Conservation (phyloP, 345 rosid species). For the Lepidium sativum region DNA sequence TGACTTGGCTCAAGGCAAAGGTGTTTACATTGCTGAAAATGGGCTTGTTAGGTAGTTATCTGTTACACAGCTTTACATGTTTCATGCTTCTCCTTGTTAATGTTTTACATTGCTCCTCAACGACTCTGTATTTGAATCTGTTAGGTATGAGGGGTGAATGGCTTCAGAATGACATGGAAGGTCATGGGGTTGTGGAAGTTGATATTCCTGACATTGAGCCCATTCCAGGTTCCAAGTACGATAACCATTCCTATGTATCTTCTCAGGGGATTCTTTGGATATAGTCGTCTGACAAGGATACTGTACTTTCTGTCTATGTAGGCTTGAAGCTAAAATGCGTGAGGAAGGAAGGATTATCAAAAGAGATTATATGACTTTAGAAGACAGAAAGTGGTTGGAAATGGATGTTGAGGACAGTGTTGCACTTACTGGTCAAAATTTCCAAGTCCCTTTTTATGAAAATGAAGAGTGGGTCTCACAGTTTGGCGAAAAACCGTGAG, state of each 20-base stretch:
- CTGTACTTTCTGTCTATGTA: conserved; percentile 19
- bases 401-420: conserved; percentile 86
- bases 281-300: background rate
- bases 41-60: conserved; percentile 64
- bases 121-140: background rate
- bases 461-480: conserved; percentile 61
- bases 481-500: conserved; percentile 85
- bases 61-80: background rate
- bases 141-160: conserved; percentile 97
- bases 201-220: conserved; percentile 90
- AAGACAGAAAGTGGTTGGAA: conserved; percentile 89
- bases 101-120: background rate
- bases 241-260: background rate
- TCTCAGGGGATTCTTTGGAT: background rate
- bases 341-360: conserved; percentile 73
- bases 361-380: conserved; percentile 74
- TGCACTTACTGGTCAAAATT: conserved; percentile 36
- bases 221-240: conserved; percentile 87
- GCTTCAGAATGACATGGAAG: conserved; percentile 78
- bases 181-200: conserved; percentile 89
- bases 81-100: background rate
- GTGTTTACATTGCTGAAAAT: conserved; percentile 74
- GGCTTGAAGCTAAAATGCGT: conserved; percentile 93
- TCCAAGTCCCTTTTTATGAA: conserved; percentile 69
- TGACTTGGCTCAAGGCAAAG: conserved; percentile 94